These are phyloP conservation scores for Berberis vulgaris DNA, from an alignment of 164 flowering plant genomes.

Conservation along the genomic window DNA sequence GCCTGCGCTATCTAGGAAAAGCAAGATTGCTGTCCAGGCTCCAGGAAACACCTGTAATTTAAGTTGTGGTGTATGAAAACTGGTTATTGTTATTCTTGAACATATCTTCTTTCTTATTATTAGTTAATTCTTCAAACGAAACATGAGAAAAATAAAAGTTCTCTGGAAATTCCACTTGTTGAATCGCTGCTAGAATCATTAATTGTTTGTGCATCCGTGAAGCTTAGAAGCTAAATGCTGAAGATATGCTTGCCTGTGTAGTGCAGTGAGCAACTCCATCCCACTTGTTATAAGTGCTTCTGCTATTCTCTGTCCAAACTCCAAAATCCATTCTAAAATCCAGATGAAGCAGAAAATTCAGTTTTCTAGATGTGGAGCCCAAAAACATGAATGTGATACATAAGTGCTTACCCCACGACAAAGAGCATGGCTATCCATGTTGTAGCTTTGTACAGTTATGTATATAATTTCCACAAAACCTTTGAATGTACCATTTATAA, in stretches of 20 bases:
- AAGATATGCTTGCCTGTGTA: slow-evolving; percentile 44
- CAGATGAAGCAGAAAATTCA: slow-evolving; percentile 8
- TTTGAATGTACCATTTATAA: slow-evolving; percentile 77
- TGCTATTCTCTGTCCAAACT: slow-evolving; percentile 84
- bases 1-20: slow-evolving; percentile 78
- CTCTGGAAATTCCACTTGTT: too few species aligned
- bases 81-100: too few species aligned
- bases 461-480: slow-evolving; percentile 84
- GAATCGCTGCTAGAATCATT: background rate
- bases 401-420: slow-evolving; percentile 77
- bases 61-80: background rate
- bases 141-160: too few species aligned
- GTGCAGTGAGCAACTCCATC: slow-evolving; percentile 89
- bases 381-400: background rate
- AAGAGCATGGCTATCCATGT: slow-evolving; percentile 95
- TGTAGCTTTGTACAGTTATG: slow-evolving; percentile 68
- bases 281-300: slow-evolving; percentile 86
- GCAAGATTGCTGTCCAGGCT: slow-evolving; percentile 90
- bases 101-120: too few species aligned
- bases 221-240: background rate
- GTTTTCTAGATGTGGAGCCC: background rate
- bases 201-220: background rate
- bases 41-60: slow-evolving; percentile 79
- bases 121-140: too few species aligned
- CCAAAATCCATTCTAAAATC: slow-evolving; percentile 85